Evolutionary conservation across 495 filamentous ascomycete genomes (phyloP).

Genomic region (Pseudevernia furfuracea): DNA sequence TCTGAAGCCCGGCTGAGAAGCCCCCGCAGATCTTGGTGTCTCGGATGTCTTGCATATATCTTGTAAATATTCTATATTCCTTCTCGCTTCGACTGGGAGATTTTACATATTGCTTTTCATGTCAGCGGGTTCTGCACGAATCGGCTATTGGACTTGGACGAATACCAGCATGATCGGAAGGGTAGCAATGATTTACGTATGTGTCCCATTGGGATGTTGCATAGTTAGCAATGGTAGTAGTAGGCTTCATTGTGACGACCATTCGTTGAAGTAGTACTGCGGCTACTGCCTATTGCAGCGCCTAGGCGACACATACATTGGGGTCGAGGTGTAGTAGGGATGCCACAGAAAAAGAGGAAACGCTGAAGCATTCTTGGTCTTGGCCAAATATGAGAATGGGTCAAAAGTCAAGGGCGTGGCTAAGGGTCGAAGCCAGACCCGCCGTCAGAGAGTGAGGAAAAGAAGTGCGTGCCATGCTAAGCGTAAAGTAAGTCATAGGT

Average conservation of each 20-base stretch:
- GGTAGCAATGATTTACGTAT: not conserved
- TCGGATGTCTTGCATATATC: constrained; percentile 7
- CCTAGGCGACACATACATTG: too few species aligned
- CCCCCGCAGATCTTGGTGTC: not conserved
- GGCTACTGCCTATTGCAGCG: not conserved
- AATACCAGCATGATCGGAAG: not conserved
- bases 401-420: too few species aligned
- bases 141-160: constrained; percentile 5
- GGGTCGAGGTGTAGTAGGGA: not conserved
- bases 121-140: not conserved
- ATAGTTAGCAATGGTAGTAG: not conserved
- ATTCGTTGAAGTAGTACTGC: not conserved
- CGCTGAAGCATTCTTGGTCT: not conserved
- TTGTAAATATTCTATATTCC: constrained; percentile 9
- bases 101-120: constrained; percentile 9
- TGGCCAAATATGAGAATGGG: too few species aligned
- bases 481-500: not conserved
- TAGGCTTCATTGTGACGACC: not conserved
- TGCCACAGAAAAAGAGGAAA: not conserved
- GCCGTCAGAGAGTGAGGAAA: too few species aligned
- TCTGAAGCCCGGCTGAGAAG: constrained; percentile 39
- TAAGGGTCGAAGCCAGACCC: not conserved
- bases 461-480: not conserved
- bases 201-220: not conserved
- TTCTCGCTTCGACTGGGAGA: not conserved